Evolutionary conservation across 106 monocot species (phyloP).

Genomic region (Dactylorhiza incarnata): DNA sequence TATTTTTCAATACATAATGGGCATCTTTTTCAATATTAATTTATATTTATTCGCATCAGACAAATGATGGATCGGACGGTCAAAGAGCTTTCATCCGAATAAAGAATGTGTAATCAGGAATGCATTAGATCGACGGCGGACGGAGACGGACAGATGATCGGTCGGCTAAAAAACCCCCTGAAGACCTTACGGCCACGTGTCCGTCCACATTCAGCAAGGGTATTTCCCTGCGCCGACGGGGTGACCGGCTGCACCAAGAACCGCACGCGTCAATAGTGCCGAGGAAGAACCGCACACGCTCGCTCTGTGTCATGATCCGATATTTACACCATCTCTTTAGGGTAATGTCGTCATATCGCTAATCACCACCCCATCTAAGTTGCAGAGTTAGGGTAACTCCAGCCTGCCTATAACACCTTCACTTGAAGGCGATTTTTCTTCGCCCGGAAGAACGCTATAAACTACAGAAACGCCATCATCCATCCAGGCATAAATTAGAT

Average conservation of each 20-base stretch:
- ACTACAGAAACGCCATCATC: conserved; percentile 7
- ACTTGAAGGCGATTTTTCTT: not conserved
- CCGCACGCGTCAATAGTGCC: not conserved
- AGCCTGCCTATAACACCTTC: not conserved
- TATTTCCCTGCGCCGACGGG: too few species aligned
- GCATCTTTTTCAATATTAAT: too few species aligned
- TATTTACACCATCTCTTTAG: not conserved
- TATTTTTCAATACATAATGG: too few species aligned
- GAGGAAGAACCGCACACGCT: too few species aligned
- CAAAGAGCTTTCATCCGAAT: too few species aligned
- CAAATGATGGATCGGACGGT: too few species aligned
- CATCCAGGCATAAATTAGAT: not conserved
- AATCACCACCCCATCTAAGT: too few species aligned
- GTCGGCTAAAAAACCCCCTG: not conserved
- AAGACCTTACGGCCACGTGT: conserved; percentile 2
- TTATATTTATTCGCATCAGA: too few species aligned
- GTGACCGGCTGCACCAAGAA: not conserved
- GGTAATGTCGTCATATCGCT: not conserved
- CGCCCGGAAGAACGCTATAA: not conserved
- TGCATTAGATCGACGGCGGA: not conserved
- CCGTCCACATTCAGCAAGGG: not conserved
- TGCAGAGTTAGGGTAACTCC: not conserved
- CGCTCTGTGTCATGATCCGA: conserved; percentile 3
- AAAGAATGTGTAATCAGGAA: not conserved
- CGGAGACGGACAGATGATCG: not conserved